These are phyloP conservation scores for Leccinum imitatum DNA, from an alignment of 768 basidiomycete species.

Conservation along the genomic window DNA sequence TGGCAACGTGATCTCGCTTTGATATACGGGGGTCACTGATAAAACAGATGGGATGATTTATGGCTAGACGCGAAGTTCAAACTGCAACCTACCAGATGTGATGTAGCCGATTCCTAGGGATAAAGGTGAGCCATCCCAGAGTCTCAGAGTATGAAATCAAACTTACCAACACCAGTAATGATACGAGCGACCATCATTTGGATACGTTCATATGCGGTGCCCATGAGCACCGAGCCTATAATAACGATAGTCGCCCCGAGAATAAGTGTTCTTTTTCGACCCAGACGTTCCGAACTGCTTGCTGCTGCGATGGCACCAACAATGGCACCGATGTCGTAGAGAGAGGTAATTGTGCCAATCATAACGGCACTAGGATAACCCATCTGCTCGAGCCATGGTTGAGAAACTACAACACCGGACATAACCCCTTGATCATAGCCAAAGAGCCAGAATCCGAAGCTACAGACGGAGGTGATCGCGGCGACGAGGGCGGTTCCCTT, in stretches of 20 bases:
- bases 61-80: neutral
- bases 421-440: slow-evolving; percentile 20
- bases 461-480: slow-evolving; percentile 17
- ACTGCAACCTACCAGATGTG: slow-evolving; percentile 5
- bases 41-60: neutral
- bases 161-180: slow-evolving; percentile 8
- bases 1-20: slow-evolving; percentile 13
- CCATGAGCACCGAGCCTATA: slow-evolving; percentile 15
- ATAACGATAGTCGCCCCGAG: slow-evolving; percentile 9
- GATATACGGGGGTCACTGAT: slow-evolving; percentile 13
- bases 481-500: slow-evolving; percentile 11
- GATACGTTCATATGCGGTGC: slow-evolving; percentile 9
- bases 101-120: slow-evolving; percentile 14
- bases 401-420: slow-evolving; percentile 15
- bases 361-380: slow-evolving; percentile 15
- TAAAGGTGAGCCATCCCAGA: neutral
- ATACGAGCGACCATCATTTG: slow-evolving; percentile 17
- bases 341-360: slow-evolving; percentile 18
- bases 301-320: slow-evolving; percentile 16
- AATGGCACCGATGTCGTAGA: slow-evolving; percentile 17
- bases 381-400: slow-evolving; percentile 16
- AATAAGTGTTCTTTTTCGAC: slow-evolving; percentile 14
- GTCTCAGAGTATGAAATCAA: neutral
- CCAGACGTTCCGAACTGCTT: slow-evolving; percentile 13
- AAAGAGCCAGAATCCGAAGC: slow-evolving; percentile 16